These are phyloP conservation scores for Isoetes taiwanensis DNA, from an alignment of 75 land plant genomes.

Conservation along the genomic window DNA sequence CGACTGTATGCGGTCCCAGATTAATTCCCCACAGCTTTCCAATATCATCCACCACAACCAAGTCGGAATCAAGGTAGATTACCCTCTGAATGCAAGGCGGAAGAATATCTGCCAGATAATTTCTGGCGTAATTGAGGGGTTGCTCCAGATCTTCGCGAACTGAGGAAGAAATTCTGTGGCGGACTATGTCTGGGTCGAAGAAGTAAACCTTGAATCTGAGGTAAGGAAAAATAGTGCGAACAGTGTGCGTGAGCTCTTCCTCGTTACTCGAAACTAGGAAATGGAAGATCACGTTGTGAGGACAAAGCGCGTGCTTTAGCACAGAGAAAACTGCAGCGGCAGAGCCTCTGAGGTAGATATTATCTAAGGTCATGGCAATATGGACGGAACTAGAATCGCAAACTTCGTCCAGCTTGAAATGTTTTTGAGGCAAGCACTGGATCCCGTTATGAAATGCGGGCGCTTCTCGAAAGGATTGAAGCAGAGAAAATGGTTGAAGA, in stretches of 20 bases:
- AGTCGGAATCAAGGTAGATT: slow-evolving; percentile 78
- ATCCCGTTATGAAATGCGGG: slow-evolving; percentile 51
- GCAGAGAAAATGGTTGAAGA: too few species aligned
- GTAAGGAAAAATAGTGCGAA: slow-evolving; percentile 51
- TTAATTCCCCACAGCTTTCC: slow-evolving; percentile 52
- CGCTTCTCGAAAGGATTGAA: slow-evolving; percentile 30
- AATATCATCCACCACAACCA: slow-evolving; percentile 73
- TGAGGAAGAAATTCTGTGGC: slow-evolving; percentile 46
- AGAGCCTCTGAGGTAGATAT: slow-evolving; percentile 55
- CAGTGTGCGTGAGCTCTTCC: slow-evolving; percentile 24
- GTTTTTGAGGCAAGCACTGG: slow-evolving; percentile 27
- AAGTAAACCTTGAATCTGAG: slow-evolving; percentile 50
- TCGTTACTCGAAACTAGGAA: slow-evolving; percentile 37
- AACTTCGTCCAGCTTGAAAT: background rate
- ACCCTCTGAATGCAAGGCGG: slow-evolving; percentile 63
- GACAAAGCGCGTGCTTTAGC: slow-evolving; percentile 49
- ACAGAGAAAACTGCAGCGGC: slow-evolving; percentile 66
- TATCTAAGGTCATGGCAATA: slow-evolving; percentile 75
- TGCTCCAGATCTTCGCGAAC: slow-evolving; percentile 65
- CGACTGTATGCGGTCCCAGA: slow-evolving; percentile 37
- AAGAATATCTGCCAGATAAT: slow-evolving; percentile 58
- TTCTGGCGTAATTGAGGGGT: slow-evolving; percentile 74
- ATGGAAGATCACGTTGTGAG: slow-evolving; percentile 60
- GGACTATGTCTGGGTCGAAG: slow-evolving; percentile 33
- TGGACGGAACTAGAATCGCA: slow-evolving; percentile 65